A percentile compares a stretch with the other conserved stretches of the same genome.
These are phyloP conservation scores for Corymbia calophylla DNA, from an alignment of 441 rosid genomes.

Conservation along the genomic window DNA sequence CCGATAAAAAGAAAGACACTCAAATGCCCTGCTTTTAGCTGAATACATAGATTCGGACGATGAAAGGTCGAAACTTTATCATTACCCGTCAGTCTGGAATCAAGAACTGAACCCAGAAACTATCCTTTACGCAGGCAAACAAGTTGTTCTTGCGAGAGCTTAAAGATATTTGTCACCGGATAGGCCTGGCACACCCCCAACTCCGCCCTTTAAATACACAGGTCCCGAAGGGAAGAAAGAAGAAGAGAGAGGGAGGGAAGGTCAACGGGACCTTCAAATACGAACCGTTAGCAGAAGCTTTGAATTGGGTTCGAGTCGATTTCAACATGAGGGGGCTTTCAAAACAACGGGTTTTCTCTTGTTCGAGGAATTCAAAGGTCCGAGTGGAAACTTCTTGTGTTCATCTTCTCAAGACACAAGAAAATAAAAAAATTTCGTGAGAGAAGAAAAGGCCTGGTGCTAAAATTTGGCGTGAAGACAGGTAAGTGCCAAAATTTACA, in stretches of 20 bases:
- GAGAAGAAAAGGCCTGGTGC: no score
- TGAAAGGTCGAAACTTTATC: neutral
- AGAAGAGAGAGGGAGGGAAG: no score
- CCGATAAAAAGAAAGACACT: neutral
- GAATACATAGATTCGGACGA: neutral
- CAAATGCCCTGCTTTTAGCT: neutral
- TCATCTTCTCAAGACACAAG: no score
- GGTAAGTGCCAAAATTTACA: no score
- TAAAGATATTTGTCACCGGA: neutral
- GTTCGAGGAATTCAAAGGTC: constrained; percentile 34
- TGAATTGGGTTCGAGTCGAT: neutral
- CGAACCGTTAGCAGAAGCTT: constrained; percentile 3
- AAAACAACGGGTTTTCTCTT: constrained; percentile 10
- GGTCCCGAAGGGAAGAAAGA: no score
- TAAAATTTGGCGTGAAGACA: no score
- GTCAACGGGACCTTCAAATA: neutral
- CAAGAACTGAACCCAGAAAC: neutral
- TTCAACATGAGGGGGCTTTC: constrained; percentile 2
- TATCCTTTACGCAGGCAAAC: neutral
- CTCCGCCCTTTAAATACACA: neutral
- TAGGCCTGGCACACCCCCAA: neutral
- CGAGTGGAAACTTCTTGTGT: neutral
- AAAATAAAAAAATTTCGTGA: no score
- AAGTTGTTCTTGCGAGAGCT: neutral
- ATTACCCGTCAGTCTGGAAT: neutral